Base-by-base conservation (phyloP, 179 eudicot genomes). In the Beta corolliflora region DNA sequence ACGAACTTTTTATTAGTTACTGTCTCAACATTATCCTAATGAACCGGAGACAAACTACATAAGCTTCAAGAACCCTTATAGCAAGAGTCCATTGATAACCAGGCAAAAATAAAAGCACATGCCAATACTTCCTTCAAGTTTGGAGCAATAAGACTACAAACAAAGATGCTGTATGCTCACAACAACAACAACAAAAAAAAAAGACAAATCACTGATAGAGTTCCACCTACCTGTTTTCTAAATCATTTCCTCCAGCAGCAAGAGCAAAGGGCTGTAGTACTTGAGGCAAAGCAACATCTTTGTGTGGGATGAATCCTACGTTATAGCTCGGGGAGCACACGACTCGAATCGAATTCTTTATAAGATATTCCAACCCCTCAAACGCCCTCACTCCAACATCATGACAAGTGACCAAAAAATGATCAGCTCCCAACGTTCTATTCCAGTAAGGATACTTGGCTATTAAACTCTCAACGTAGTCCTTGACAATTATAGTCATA, bases 241-340 rank as follows among this genome's bases (percentile, higher is more conserved):
- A 63, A 78, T 94, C 97, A 80, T 96, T 94, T 84, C 97, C 99
- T 73, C 99, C 99, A 78, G 93, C 92, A 60, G 97, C 94, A 85
- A 96, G 98, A 76, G 98, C 98, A 88, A 94, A 96, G 5, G 99
- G 98, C 88, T 96, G 99, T 78, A 94, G 82, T 63, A 94, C 93
- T 96, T 94, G 99, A 67, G 99, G 99, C 79, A 92, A 90, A 77
- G 99, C 96, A 85, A 96, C 90, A 80, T 96, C 99, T 80, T 94
- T 96, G 88, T 96, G 98, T 46, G 99, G 99, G 81, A 96, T 93
- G 83, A 91, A 96, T 19, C 92, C 94, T 10, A 94, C 97, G 83
- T 96, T 88, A 83, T 92, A 96, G 85, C 99, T 94, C 11, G 97
- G 97, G 76, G 98, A 96, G 85, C 99, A 96, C 58, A 96, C 97